Percentiles rank a stretch among this genome's conserved stretches.
Evolutionary conservation across 2,329 filamentous ascomycete genomes (phyloP).

Genomic region (Fusarium sp.): DNA sequence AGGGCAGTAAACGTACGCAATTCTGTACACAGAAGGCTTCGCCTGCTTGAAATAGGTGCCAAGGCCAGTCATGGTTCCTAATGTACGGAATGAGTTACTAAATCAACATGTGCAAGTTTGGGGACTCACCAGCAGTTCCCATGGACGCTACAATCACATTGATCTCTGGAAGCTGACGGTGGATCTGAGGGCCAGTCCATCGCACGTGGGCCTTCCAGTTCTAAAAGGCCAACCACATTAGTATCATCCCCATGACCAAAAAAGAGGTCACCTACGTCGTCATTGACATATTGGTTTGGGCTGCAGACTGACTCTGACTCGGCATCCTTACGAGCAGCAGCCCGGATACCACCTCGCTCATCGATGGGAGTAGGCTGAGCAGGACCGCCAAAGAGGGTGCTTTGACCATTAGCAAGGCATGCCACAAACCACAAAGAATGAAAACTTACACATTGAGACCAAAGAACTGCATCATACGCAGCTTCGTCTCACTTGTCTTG

Average conservation of each 20-base stretch:
- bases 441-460: conserved; percentile 48
- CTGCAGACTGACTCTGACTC: conserved; percentile 47
- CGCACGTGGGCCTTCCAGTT: conserved; percentile 66
- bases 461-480: conserved; percentile 51
- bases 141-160: conserved; percentile 67
- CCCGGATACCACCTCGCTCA: conserved; percentile 47
- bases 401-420: conserved; percentile 21
- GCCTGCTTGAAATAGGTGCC: conserved; percentile 63
- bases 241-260: neutral
- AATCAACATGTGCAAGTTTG: neutral
- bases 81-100: conserved; percentile 30
- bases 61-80: conserved; percentile 60
- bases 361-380: conserved; percentile 50
- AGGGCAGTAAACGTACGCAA: conserved; percentile 44
- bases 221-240: conserved; percentile 40
- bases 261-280: conserved; percentile 37
- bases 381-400: conserved; percentile 49
- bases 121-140: conserved; percentile 57
- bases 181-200: conserved; percentile 71
- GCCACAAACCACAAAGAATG: neutral
- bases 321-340: conserved; percentile 44
- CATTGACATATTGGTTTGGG: conserved; percentile 51
- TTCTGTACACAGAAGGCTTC: conserved; percentile 60
- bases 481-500: conserved; percentile 53
- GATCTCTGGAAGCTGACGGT: conserved; percentile 66